Percentiles rank a stretch among this genome's conserved stretches.
Evolutionary conservation across 139 green algal genomes (phyloP).

Genomic region (Chlorella sp.): DNA sequence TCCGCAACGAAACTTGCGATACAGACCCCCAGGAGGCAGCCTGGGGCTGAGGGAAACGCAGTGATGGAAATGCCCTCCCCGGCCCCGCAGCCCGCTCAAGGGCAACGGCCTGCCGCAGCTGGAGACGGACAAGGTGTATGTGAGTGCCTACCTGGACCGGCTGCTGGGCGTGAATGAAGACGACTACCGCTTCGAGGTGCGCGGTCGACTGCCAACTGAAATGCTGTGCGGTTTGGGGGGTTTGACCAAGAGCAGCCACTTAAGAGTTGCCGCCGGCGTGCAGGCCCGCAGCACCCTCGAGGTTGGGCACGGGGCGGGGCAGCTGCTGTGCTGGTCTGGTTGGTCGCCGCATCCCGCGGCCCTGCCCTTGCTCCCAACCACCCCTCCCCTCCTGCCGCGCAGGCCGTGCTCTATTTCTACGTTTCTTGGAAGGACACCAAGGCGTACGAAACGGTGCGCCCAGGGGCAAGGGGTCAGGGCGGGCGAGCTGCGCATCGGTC

Average conservation of each 20-base stretch:
- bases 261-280: no score
- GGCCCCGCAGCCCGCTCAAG: conserved; percentile 12
- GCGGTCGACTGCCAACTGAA: no score
- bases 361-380: neutral
- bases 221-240: neutral
- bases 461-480: neutral
- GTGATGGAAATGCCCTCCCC: no score
- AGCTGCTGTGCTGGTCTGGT: neutral
- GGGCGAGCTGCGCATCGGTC: no score
- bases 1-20: no score
- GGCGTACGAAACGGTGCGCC: neutral
- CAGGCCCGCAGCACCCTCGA: no score
- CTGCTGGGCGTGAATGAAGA: conserved; percentile 12
- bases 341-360: neutral
- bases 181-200: conserved; percentile 18
- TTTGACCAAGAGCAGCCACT: no score
- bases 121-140: neutral
- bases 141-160: conserved; percentile 21
- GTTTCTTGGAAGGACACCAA: neutral
- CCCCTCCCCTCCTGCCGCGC: neutral
- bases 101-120: neutral
- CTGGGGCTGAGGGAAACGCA: no score
- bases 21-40: no score
- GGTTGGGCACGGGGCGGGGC: neutral
- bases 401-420: conserved; percentile 10